These are phyloP conservation scores for Xylaria sp. DNA, from an alignment of 2,329 filamentous ascomycete species.

Conservation along the genomic window DNA sequence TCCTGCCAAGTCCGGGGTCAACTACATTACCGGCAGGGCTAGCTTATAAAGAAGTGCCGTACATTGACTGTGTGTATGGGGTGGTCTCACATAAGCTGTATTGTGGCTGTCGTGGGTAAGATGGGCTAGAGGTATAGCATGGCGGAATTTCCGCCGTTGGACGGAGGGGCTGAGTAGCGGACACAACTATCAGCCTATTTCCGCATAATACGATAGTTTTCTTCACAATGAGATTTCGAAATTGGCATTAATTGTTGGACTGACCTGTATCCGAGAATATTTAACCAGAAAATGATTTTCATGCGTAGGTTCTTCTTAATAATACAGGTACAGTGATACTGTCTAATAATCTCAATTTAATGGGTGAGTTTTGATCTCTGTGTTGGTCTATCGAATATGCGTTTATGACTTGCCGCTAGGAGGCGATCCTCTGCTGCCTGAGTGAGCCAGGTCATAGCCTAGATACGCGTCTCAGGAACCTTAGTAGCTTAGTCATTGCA, in stretches of 20 bases:
- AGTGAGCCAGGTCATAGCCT: too few relatives aligned
- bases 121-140: not conserved
- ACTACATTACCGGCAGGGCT: not conserved
- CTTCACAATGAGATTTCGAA: not conserved
- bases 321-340: not conserved
- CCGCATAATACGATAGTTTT: not conserved
- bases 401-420: too few relatives aligned
- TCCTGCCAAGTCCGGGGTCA: not conserved
- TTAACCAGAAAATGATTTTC: not conserved
- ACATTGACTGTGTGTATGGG: not conserved
- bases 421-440: too few relatives aligned
- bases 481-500: too few relatives aligned
- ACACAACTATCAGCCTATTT: too few relatives aligned
- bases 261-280: not conserved
- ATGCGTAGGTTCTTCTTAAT: too few relatives aligned
- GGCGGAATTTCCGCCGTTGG: not conserved
- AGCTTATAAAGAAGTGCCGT: not conserved
- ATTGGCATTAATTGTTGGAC: not conserved
- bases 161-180: not conserved
- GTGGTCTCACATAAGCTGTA: constrained; percentile 18
- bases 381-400: too few relatives aligned
- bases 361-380: too few relatives aligned
- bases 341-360: too few relatives aligned
- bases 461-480: too few relatives aligned
- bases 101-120: not conserved